phyloP scores from a whole-genome alignment of 768 basidiomycete species.

The Russula sp. region DNA sequence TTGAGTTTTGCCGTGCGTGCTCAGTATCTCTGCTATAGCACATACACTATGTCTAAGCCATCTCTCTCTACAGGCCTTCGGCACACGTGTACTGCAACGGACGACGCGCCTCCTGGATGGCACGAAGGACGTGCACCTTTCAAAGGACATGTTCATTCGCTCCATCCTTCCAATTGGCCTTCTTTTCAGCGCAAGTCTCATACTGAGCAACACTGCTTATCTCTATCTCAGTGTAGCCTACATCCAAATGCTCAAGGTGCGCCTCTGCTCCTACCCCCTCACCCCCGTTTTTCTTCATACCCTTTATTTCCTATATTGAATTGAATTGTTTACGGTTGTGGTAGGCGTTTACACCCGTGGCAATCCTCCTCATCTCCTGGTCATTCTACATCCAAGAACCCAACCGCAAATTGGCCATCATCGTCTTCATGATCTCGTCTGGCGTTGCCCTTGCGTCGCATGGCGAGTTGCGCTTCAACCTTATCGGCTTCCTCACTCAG shows the following conservation, averaged over 20 bases:
- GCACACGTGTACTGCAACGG: constrained; percentile 78
- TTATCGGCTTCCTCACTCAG: constrained; percentile 83
- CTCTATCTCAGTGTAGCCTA: constrained; percentile 87
- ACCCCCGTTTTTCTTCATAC: neutral
- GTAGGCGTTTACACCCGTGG: constrained; percentile 85
- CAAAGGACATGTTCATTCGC: constrained; percentile 65
- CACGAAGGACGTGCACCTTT: constrained; percentile 70
- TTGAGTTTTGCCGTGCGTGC: constrained; percentile 53
- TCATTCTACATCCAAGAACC: constrained; percentile 83
- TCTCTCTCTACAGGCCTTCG: constrained; percentile 46
- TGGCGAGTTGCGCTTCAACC: constrained; percentile 81
- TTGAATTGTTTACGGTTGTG: neutral
- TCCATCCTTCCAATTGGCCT: constrained; percentile 92
- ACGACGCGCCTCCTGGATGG: constrained; percentile 79
- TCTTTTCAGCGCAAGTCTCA: constrained; percentile 87
- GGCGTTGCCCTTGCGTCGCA: constrained; percentile 88
- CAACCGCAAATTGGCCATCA: constrained; percentile 67
- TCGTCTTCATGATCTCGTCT: constrained; percentile 84
- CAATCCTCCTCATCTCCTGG: constrained; percentile 92
- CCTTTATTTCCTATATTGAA: neutral
- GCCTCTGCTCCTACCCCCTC: neutral
- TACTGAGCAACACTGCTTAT: constrained; percentile 89
- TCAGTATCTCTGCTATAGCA: neutral
- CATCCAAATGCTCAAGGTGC: constrained; percentile 94
- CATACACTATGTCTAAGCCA: neutral